A percentile compares a stretch with the other conserved stretches of the same genome.
Evolutionary conservation across 345 rosid genomes (phyloP).

Genomic region (Citrus trifoliata): DNA sequence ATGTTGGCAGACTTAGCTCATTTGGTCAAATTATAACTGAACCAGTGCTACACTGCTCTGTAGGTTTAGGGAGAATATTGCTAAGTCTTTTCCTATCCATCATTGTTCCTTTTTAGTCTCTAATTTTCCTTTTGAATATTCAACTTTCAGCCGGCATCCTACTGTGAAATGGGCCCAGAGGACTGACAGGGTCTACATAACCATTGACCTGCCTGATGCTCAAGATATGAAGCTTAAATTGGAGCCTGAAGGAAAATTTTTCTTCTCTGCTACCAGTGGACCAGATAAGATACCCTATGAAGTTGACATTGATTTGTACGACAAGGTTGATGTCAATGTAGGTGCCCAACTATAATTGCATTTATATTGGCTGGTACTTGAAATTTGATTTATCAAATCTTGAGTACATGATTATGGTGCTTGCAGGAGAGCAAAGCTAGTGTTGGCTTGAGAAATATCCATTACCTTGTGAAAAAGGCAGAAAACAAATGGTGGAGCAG

Average conservation of each 20-base stretch:
- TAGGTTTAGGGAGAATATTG: not conserved
- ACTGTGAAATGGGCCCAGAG: conserved; percentile 62
- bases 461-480: conserved; percentile 47
- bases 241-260: conserved; percentile 55
- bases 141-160: conserved; percentile 47
- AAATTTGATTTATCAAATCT: not conserved
- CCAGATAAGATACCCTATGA: conserved; percentile 41
- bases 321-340: conserved; percentile 49
- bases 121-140: not conserved
- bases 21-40: not conserved
- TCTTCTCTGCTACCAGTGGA: conserved; percentile 52
- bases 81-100: not conserved
- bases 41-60: not conserved
- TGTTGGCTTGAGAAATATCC: conserved; percentile 38
- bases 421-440: conserved; percentile 54
- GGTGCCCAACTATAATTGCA: not conserved
- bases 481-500: conserved; percentile 61
- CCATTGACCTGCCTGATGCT: conserved; percentile 52
- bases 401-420: not conserved
- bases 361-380: not conserved
- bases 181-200: conserved; percentile 44
- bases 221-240: conserved; percentile 52
- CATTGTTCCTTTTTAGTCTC: not conserved
- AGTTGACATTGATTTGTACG: conserved; percentile 42
- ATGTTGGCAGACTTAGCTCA: not conserved